Evolutionary conservation across 2,329 filamentous ascomycete genomes (phyloP), one percentile per base, ranked within the genome.

Genomic region (Aspergillus amoenus): DNA sequence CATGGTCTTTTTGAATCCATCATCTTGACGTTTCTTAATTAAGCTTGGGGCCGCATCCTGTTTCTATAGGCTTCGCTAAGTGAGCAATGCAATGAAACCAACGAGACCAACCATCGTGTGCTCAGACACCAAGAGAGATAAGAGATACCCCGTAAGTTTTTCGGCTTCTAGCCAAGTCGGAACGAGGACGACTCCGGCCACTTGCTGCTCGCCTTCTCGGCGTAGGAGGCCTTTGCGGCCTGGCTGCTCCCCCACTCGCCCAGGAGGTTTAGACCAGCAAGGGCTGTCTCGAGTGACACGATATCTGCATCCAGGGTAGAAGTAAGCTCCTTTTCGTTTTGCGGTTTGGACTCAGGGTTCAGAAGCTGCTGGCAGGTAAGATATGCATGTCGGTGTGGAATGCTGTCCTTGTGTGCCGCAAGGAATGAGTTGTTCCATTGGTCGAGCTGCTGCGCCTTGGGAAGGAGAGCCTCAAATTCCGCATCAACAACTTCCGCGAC

Each of bases 341-440:
- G 78, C 2, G 77, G 66, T 67, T 82, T 79, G 34, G 84, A 81
- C 44, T 81, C 82, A 12, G 79, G 74, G 39, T 85, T 83, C 17
- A 93, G 75, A 1, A 85, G 64, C 58, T 81, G 81, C 60, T 84
- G 83, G 22, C 82, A 81, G 55, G 82, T 82, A 54, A 90, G 81
- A 37, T 81, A 86, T 2, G 87, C 82, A 55, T 90, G 82, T 3
- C 88, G 78, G 68, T 91, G 85, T 15, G 78, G 62, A 5, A 84
- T 78, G 70, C 85, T 89, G 55, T 81, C 72, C 63, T 84, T 83
- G 76, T 93, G 82, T 63, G 82, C 79, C 42, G 81, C 71, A 17
- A 86, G 73, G 72, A 86, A 93, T 21, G 84, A 81, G 40, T 87
- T 79, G 72, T 93, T 93, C 76, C 82, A 84, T 63, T 84, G 79